phyloP scores from a whole-genome alignment of 1,139 yeast genomes.

The Magnusiomyces tetraspermus region DNA sequence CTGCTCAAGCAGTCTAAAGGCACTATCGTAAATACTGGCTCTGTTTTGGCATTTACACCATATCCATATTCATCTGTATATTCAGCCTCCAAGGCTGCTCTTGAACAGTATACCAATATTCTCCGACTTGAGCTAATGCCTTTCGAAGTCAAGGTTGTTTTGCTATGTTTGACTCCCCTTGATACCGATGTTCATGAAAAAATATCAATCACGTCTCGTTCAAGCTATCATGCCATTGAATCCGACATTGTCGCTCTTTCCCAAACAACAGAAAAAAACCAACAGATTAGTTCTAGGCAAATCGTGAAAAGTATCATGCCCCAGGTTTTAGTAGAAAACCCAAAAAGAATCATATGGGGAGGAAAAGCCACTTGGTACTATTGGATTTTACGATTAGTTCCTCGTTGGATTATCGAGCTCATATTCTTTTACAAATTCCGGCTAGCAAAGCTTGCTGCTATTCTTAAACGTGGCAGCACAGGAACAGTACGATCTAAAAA shows the following conservation, averaged over 20 bases:
- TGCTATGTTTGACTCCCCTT: slow-evolving; percentile 62
- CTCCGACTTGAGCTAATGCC: slow-evolving; percentile 62
- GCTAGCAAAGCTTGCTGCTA: background rate
- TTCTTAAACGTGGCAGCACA: no score
- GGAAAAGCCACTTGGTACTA: slow-evolving; percentile 44
- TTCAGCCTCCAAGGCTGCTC: slow-evolving; percentile 65
- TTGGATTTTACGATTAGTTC: slow-evolving; percentile 30
- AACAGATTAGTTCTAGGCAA: slow-evolving; percentile 48
- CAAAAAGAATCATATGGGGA: slow-evolving; percentile 44
- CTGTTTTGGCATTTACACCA: slow-evolving; percentile 55
- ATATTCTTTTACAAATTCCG: background rate
- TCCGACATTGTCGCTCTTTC: slow-evolving; percentile 48
- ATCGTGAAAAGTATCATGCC: slow-evolving; percentile 49
- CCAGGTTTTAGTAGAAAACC: slow-evolving; percentile 39
- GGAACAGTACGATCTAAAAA: background rate
- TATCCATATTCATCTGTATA: slow-evolving; percentile 67
- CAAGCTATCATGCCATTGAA: slow-evolving; percentile 40
- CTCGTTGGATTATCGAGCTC: slow-evolving; percentile 40
- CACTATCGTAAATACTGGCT: slow-evolving; percentile 65
- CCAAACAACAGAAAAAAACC: slow-evolving; percentile 49
- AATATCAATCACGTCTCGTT: slow-evolving; percentile 46
- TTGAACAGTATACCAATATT: slow-evolving; percentile 57
- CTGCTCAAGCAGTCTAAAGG: slow-evolving; percentile 61
- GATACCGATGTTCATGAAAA: slow-evolving; percentile 51
- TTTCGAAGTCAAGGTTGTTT: slow-evolving; percentile 63